Conservation (phyloP, 2,329 filamentous ascomycete genomes). For the Tolypocladium ovalisporum region DNA sequence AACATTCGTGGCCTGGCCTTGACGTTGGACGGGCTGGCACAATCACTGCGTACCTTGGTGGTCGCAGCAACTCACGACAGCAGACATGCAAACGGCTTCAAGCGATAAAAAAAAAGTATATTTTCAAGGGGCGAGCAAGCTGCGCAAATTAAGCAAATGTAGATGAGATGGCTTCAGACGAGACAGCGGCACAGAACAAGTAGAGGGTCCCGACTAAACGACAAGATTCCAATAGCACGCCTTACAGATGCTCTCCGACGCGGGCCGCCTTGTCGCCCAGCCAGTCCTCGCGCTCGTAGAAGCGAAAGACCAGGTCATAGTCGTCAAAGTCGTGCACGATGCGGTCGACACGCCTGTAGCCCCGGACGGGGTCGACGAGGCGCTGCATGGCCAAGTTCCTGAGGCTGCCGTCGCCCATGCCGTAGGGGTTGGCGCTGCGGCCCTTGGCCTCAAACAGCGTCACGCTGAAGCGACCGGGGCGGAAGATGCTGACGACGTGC, state of each 20-base stretch:
- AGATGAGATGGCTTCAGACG: background rate
- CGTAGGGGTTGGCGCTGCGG: constrained; percentile 29
- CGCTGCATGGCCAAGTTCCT: constrained; percentile 29
- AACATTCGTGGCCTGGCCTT: too few species aligned
- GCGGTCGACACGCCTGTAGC: constrained; percentile 82
- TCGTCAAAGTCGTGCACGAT: constrained; percentile 97
- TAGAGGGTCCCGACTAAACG: background rate
- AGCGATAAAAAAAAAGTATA: background rate
- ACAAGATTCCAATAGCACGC: background rate
- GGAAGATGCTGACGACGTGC: constrained; percentile 92
- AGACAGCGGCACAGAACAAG: background rate
- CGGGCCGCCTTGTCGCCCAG: constrained; percentile 39
- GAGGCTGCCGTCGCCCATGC: constrained; percentile 28
- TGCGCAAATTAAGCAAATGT: background rate
- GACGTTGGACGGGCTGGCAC: too few species aligned
- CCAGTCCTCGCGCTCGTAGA: constrained; percentile 87
- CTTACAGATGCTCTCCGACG: constrained; percentile 39
- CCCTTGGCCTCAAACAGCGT: constrained; percentile 89
- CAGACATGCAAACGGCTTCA: background rate
- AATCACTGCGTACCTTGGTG: too few species aligned
- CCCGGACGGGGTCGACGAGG: constrained; percentile 66
- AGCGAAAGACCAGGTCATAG: constrained; percentile 92
- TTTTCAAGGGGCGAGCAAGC: background rate
- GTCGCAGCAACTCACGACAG: too few species aligned
- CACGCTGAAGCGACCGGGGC: constrained; percentile 93